Evolutionary conservation across 2,329 filamentous ascomycete species (phyloP), one percentile per base, ranked within the genome.

Genomic region (Ophiostoma piceae): DNA sequence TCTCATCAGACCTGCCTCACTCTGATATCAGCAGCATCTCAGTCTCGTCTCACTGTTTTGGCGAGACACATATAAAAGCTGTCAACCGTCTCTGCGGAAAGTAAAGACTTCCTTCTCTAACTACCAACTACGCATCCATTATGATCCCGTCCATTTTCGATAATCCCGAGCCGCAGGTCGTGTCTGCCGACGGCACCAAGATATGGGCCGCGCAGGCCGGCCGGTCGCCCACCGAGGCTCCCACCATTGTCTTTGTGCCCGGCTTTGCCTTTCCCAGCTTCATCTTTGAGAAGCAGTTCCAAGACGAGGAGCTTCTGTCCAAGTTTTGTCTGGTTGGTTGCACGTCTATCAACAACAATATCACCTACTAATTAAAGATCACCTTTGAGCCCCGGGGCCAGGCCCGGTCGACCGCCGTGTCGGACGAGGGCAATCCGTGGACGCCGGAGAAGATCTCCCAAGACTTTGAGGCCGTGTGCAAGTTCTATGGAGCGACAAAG

Each of bases 131-230:
- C 7, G 16, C 35, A 11, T 2, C 6, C 35, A 47, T 16, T 22
- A 66, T 69, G 57, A 47, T 47, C 16, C 65, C 65, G 2, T 11
- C 35, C 75, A 67, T 57, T 19, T 62, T 71, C n/a, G 66, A 71
- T 14, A 68, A 62, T 0, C 32, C 43, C 66, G 68, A 67, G 3
- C 43, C 71, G 12, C 54, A 64, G 2, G 51, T 72, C 14, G 64
- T 39, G 22, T 72, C 71, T 16, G 66, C 71, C 16, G 71, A 72
- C 14, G 71, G 71, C 47, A 67, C 70, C 19, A 67, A 51, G 66
- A 71, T 72, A 26, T 72, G 71, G 70, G 68, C 71, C 2, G 68
- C 65, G 19, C 67, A 67, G 65, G 71, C 71, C 26, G 71, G 71
- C 29, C 68, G 67, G 8, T 47, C 68, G 1, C 14, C 70, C 2